A percentile compares a stretch with the other conserved stretches of the same genome.
These are phyloP conservation scores for Stevia rebaudiana DNA, from an alignment of 140 eudicot genomes.

Conservation along the genomic window DNA sequence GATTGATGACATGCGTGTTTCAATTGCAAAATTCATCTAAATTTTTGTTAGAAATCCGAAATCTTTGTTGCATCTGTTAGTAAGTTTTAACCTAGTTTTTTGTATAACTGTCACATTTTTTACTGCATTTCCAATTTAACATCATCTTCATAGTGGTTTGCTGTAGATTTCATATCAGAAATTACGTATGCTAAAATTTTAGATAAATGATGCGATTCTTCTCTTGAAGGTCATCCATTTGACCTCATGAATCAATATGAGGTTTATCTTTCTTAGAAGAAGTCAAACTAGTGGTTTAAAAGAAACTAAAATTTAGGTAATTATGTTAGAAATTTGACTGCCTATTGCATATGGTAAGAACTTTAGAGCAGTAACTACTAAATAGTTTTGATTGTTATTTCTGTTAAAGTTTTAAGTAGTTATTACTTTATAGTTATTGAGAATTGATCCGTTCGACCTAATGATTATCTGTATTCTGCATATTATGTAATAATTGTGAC, in stretches of 20 bases:
- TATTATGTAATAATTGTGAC: no score
- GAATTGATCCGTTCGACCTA: not conserved
- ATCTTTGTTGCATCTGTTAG: not conserved
- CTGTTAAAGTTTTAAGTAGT: not conserved
- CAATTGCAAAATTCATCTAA: not conserved
- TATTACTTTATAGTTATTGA: not conserved
- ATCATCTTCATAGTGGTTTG: not conserved
- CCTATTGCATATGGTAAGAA: not conserved
- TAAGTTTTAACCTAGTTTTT: no score
- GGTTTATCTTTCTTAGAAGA: not conserved
- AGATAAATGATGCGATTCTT: not conserved
- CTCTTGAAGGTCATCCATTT: not conserved
- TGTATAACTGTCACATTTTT: no score
- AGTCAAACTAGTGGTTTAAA: not conserved
- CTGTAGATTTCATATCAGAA: not conserved
- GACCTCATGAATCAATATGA: not conserved
- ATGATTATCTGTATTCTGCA: no score
- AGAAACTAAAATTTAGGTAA: not conserved
- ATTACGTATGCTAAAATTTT: not conserved
- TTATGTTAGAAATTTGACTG: not conserved
- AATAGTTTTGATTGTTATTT: not conserved
- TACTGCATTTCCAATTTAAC: not conserved
- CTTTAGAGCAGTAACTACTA: not conserved
- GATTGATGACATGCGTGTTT: not conserved
- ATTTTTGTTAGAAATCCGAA: not conserved